Evolutionary conservation across 768 basidiomycete species (phyloP).

Genomic region (Hygrophoropsis aurantiaca): DNA sequence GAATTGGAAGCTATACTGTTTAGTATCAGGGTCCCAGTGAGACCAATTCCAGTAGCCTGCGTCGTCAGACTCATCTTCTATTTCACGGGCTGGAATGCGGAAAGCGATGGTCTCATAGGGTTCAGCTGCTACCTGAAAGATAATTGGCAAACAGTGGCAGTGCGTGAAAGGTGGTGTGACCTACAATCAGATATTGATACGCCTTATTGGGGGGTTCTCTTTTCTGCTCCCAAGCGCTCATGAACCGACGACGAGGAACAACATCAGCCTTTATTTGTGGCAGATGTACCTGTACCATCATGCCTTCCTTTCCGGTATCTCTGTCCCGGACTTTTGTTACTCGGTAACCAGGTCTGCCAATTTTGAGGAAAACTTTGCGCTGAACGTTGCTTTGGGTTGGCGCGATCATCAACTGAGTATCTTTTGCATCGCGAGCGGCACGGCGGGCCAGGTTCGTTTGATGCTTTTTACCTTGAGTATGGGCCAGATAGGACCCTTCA

Average conservation of each 20-base stretch:
- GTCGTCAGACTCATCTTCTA: conserved; percentile 92
- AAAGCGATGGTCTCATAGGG: conserved; percentile 99
- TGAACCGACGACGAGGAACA: conserved; percentile 84
- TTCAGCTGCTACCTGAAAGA: conserved; percentile 89
- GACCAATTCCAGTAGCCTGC: conserved; percentile 96
- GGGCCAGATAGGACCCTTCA: conserved; percentile 97
- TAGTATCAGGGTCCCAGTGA: conserved; percentile 99
- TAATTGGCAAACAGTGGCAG: conserved; percentile 26
- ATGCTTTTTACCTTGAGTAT: conserved; percentile 99
- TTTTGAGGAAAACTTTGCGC: conserved; percentile 95
- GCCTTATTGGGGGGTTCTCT: conserved; percentile 93
- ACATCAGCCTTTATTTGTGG: conserved; percentile 91
- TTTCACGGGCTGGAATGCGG: conserved; percentile 95
- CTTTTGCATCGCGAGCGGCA: conserved; percentile 96
- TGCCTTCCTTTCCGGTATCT: conserved; percentile 89
- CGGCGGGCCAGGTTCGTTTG: conserved; percentile 97
- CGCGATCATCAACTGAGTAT: conserved; percentile 86
- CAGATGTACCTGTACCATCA: conserved; percentile 96
- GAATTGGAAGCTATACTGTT: conserved; percentile 97
- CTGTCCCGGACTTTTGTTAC: conserved; percentile 96
- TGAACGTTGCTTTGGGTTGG: conserved; percentile 78
- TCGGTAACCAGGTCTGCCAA: conserved; percentile 91
- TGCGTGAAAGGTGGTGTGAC: conserved; percentile 30
- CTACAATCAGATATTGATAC: conserved; percentile 94
- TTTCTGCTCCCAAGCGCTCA: conserved; percentile 98